phyloP scores from a whole-genome alignment of 2,329 filamentous ascomycete genomes.

The Penicillium palitans region DNA sequence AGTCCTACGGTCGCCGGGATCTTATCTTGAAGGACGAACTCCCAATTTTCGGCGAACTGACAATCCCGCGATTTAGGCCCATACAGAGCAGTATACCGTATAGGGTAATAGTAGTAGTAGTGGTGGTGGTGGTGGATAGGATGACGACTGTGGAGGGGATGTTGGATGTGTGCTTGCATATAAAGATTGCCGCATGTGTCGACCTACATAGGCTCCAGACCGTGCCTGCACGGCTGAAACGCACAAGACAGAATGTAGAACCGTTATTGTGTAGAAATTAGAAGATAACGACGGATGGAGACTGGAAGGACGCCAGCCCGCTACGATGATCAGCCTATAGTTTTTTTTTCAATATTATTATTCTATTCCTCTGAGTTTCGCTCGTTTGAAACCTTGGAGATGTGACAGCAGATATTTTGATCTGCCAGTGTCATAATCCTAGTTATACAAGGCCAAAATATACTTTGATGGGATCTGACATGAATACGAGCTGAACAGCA shows the following conservation, averaged over 20 bases:
- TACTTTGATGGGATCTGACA: not conserved
- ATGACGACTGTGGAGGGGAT: not conserved
- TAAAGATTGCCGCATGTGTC: conserved; percentile 5
- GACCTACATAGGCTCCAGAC: conserved; percentile 7
- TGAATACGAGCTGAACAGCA: conserved; percentile 3
- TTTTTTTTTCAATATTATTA: no score
- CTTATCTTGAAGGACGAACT: not conserved
- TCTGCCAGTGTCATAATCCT: not conserved
- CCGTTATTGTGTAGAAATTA: not conserved
- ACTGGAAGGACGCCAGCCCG: not conserved
- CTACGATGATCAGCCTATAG: not conserved
- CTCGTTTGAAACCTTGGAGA: not conserved
- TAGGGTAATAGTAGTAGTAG: not conserved
- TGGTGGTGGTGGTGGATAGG: not conserved
- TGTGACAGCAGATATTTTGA: not conserved
- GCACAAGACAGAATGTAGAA: not conserved
- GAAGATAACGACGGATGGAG: not conserved
- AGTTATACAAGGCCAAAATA: not conserved
- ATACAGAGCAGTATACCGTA: not conserved
- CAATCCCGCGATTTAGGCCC: not conserved
- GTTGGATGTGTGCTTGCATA: not conserved
- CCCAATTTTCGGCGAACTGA: not conserved
- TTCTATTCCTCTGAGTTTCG: not conserved
- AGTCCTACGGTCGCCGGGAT: not conserved
- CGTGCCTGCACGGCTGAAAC: not conserved